Percentiles rank a stretch among this genome's conserved stretches.
Conservation (phyloP, 345 rosid genomes). For the Sisymbrium altissimum region DNA sequence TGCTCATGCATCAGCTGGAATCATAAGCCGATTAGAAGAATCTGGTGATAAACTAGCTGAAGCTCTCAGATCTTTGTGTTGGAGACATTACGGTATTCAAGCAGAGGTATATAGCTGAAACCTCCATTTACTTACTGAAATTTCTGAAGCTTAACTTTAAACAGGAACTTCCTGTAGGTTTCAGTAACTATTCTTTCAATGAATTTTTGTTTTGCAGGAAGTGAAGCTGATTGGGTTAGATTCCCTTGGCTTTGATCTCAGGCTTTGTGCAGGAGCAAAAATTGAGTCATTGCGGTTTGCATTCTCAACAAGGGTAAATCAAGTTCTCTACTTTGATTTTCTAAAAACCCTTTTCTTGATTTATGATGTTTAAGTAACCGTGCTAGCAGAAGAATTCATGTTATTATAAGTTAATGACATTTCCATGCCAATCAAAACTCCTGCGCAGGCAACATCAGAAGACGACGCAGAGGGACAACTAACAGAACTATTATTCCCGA, state of each 20-base stretch:
- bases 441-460: constrained; percentile 82
- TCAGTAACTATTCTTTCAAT: too few species aligned
- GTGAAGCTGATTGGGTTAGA: constrained; percentile 60
- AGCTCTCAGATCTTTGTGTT: constrained; percentile 77
- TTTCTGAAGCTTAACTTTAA: too few species aligned
- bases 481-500: constrained; percentile 64
- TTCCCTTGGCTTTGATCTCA: constrained; percentile 76
- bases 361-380: background rate
- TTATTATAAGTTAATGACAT: background rate
- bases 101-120: constrained; percentile 61
- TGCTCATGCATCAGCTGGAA: constrained; percentile 65
- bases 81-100: constrained; percentile 74
- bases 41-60: constrained; percentile 58
- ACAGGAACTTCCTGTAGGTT: too few species aligned
- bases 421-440: background rate
- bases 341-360: background rate
- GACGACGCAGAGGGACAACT: constrained; percentile 73
- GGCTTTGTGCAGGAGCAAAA: constrained; percentile 84
- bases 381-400: background rate
- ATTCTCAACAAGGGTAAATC: constrained; percentile 63
- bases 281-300: constrained; percentile 75
- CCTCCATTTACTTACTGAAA: background rate
- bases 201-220: constrained; percentile 46
- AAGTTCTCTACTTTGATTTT: background rate
- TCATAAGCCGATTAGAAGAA: constrained; percentile 64